A percentile compares a stretch with the other conserved stretches of the same genome.
Evolutionary conservation across 805 yeast genomes (phyloP).

Genomic region (Saturnispora halmiae): DNA sequence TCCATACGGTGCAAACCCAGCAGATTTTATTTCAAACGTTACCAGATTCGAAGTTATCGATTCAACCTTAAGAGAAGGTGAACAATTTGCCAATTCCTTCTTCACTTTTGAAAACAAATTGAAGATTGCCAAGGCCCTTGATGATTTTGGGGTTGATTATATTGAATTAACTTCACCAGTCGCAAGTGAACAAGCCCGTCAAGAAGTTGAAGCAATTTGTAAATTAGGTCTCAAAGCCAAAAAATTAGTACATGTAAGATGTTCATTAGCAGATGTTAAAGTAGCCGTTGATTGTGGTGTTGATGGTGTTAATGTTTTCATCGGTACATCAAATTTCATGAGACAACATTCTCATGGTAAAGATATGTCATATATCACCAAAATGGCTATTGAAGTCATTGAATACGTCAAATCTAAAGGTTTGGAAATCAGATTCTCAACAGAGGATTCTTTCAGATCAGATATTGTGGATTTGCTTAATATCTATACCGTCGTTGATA

Average conservation of each 20-base stretch:
- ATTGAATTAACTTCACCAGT: conserved; percentile 54
- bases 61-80: conserved; percentile 55
- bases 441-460: conserved; percentile 53
- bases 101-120: conserved; percentile 48
- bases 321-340: conserved; percentile 50
- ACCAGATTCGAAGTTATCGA: conserved; percentile 45
- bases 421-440: conserved; percentile 47
- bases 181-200: conserved; percentile 49
- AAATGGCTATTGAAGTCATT: conserved; percentile 49
- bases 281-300: conserved; percentile 56
- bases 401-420: conserved; percentile 54
- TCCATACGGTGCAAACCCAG: conserved; percentile 53
- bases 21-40: conserved; percentile 48
- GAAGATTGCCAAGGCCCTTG: conserved; percentile 51
- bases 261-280: conserved; percentile 54
- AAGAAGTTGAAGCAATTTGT: conserved; percentile 51
- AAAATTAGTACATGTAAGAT: conserved; percentile 50
- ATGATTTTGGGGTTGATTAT: conserved; percentile 53
- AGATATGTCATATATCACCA: conserved; percentile 51
- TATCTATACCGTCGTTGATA: conserved; percentile 52
- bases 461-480: conserved; percentile 52
- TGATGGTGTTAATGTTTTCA: conserved; percentile 53
- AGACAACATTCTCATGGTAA: conserved; percentile 52
- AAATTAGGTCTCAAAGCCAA: conserved; percentile 50
- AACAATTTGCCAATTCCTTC: conserved; percentile 55